These are phyloP conservation scores for Podaxis rugospora DNA, from an alignment of 768 basidiomycete species.

Conservation along the genomic window DNA sequence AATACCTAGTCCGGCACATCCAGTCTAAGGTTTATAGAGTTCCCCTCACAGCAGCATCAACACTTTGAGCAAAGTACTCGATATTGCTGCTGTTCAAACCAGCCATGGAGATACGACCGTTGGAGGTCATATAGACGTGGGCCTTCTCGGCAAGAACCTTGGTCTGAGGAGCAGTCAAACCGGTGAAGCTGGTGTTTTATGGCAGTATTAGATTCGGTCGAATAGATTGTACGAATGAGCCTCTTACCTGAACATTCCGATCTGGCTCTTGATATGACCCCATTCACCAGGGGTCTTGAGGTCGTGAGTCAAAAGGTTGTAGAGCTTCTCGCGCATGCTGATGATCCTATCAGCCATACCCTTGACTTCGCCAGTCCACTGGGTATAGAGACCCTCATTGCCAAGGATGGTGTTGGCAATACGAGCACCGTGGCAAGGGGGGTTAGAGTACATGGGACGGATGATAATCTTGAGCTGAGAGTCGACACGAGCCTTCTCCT, in stretches of 20 bases:
- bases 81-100: constrained; percentile 83
- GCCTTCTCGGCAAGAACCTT: constrained; percentile 82
- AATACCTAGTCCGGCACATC: not conserved
- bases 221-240: not conserved
- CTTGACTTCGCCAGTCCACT: constrained; percentile 93
- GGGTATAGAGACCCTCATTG: constrained; percentile 64
- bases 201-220: not conserved
- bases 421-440: constrained; percentile 85
- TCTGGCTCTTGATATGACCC: constrained; percentile 93
- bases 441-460: constrained; percentile 98
- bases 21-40: constrained; percentile 42
- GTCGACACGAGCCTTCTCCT: constrained; percentile 83
- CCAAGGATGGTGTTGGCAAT: constrained; percentile 84
- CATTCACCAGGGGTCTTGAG: constrained; percentile 91
- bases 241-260: constrained; percentile 93
- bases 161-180: constrained; percentile 74
- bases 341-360: constrained; percentile 96
- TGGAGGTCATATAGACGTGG: constrained; percentile 91
- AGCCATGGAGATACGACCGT: constrained; percentile 94
- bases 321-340: constrained; percentile 84
- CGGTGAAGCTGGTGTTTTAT: constrained; percentile 67
- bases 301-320: constrained; percentile 69
- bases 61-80: constrained; percentile 85
- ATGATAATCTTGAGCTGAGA: constrained; percentile 95
- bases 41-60: constrained; percentile 79